These are phyloP conservation scores for Hericium coralloides DNA, from an alignment of 768 basidiomycete species.

Conservation along the genomic window DNA sequence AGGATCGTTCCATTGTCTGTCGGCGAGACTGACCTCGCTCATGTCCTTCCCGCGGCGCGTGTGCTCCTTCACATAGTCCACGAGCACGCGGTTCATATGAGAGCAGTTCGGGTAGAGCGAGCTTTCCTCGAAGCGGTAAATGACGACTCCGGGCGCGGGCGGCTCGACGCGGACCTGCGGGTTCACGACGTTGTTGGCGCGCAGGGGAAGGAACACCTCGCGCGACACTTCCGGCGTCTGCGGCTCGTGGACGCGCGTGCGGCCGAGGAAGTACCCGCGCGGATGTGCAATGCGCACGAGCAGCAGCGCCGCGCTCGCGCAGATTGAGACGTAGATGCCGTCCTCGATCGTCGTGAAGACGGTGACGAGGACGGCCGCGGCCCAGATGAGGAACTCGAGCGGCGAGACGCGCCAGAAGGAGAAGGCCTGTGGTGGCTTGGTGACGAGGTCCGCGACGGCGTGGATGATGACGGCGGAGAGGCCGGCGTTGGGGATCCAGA, in stretches of 20 bases:
- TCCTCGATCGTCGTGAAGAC: constrained; percentile 92
- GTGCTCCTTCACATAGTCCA: constrained; percentile 71
- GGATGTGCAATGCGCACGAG: constrained; percentile 84
- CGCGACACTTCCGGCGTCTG: constrained; percentile 31
- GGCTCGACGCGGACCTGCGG: constrained; percentile 62
- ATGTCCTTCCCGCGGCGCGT: constrained; percentile 74
- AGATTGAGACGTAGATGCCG: constrained; percentile 83
- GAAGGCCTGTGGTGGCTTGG: constrained; percentile 76
- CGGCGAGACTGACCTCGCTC: constrained; percentile 48
- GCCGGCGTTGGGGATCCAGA: constrained; percentile 74
- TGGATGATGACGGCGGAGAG: constrained; percentile 96
- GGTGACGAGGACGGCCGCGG: constrained; percentile 80
- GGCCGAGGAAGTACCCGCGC: constrained; percentile 85
- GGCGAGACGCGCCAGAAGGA: constrained; percentile 92
- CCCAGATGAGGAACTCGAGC: constrained; percentile 85
- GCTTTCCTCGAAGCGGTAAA: constrained; percentile 90
- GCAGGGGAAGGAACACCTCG: constrained; percentile 80
- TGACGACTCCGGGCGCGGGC: constrained; percentile 78
- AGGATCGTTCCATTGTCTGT: constrained; percentile 93
- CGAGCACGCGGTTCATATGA: constrained; percentile 58
- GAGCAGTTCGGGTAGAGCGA: constrained; percentile 80
- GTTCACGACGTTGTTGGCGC: constrained; percentile 49
- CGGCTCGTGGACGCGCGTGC: constrained; percentile 50
- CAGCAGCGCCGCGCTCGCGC: constrained; percentile 70
- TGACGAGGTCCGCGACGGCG: constrained; percentile 82